Conservation (phyloP, 495 filamentous ascomycete genomes). For the Aspergillus mulundensis region DNA sequence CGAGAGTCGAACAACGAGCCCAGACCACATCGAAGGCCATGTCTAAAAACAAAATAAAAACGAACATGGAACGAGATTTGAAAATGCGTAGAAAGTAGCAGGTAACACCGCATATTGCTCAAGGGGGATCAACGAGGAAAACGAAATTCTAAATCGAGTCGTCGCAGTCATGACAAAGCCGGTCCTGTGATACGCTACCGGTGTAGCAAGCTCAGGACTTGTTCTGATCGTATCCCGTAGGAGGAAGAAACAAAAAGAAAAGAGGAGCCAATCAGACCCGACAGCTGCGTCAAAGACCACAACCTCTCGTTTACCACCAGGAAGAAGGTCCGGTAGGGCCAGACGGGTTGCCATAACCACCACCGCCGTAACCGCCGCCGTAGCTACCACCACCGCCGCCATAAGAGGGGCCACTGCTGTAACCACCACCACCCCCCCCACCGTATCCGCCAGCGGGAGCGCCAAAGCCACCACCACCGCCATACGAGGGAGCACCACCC, state of each 20-base stretch:
- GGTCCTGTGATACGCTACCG: slow-evolving; percentile 40
- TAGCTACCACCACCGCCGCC: slow-evolving; percentile 33
- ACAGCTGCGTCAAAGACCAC: slow-evolving; percentile 47
- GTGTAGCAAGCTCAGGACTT: slow-evolving; percentile 43
- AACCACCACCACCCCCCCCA: slow-evolving; percentile 38
- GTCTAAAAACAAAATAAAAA: slow-evolving; percentile 32
- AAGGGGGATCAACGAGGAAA: slow-evolving; percentile 20
- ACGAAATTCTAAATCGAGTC: slow-evolving; percentile 30
- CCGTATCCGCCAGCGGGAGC: slow-evolving; percentile 27
- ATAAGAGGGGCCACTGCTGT: slow-evolving; percentile 42
- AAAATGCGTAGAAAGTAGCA: slow-evolving; percentile 23
- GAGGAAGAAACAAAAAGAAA: slow-evolving; percentile 34
- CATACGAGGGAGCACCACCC: slow-evolving; percentile 38
- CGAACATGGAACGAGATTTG: slow-evolving; percentile 18
- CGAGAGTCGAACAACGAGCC: slow-evolving; percentile 34
- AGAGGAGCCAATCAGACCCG: slow-evolving; percentile 43
- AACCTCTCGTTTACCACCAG: slow-evolving; percentile 79
- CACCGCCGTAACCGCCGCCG: slow-evolving; percentile 34
- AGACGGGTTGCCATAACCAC: slow-evolving; percentile 77
- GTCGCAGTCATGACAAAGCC: slow-evolving; percentile 51
- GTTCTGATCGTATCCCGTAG: slow-evolving; percentile 46
- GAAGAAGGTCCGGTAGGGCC: slow-evolving; percentile 77
- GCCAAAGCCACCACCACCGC: slow-evolving; percentile 27
- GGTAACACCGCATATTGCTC: slow-evolving; percentile 28
- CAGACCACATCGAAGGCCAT: slow-evolving; percentile 44